Base-by-base conservation (phyloP, 495 filamentous ascomycete species). In the Trypethelium eluteriae region DNA sequence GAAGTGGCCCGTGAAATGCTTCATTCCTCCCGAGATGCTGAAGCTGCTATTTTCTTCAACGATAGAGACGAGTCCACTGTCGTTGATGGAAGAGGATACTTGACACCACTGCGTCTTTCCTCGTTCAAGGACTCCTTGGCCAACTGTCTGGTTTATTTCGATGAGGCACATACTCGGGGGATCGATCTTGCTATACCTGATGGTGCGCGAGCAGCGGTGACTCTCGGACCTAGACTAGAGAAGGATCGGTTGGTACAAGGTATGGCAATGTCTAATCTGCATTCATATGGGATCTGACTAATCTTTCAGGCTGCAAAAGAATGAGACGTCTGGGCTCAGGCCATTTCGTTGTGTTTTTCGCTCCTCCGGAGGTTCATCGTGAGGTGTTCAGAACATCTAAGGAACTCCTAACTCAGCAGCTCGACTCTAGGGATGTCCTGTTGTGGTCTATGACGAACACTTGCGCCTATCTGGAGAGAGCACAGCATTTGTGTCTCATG, bases 191-290 rank as follows among this genome's bases (percentile, higher is more conserved):
- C 81, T 68, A 70, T 94, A 2, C 89, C 90, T 0, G 65, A 66
- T 0, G n/a, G 78, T 9, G 86, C 84, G 66, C 75, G 83, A 16
- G 90, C 87, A 2, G 87, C 87, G 2, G 83, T 94, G 5, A 92
- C 87, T 0, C 76, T 93, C 0, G 88, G 89, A 0, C 80, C 86
- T 0, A 76, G 79, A 18, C 74, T 89, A 4, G 87, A 87, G 0
- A 92, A 93, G 71, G 89, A 93, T 59, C 80, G 82, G 53, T 73
- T 89, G 1, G 87, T 91, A 0, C 90, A 93, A 84, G 88, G 88
- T 89, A 79, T 71, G 78, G 69, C 2, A 4, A 47, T 68, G 63
- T 39, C 36, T 16, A 18, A 46, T 36, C 38, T 56, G 10, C 39
- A 38, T 7, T 57, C n/a, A 2, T 16, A 34, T 66, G 14, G 12